Conservation (phyloP, 352 stramenopile species). For the Halophytophthora batemanensis region DNA sequence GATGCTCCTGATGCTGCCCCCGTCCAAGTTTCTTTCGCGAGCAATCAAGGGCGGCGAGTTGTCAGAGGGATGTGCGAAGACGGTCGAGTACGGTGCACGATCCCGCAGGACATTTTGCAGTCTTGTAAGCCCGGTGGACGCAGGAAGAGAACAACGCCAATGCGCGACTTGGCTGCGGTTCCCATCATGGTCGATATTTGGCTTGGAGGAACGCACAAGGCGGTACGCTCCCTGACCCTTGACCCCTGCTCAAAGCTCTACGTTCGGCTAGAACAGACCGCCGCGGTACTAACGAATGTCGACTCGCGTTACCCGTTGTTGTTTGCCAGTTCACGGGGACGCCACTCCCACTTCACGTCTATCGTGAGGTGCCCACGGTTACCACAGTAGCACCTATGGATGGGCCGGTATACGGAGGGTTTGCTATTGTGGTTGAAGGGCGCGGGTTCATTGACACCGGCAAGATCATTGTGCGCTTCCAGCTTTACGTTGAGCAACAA, state of each 20-base stretch:
- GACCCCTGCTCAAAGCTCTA: neutral
- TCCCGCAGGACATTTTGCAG: conserved; percentile 30
- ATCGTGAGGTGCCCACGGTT: conserved; percentile 39
- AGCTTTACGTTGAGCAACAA: conserved; percentile 29
- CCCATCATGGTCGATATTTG: conserved; percentile 64
- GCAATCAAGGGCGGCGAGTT: conserved; percentile 13
- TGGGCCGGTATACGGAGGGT: conserved; percentile 73
- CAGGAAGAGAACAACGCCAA: conserved; percentile 2
- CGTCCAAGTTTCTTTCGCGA: conserved; percentile 47
- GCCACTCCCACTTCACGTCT: conserved; percentile 52
- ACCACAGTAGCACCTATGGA: conserved; percentile 53
- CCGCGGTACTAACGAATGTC: neutral
- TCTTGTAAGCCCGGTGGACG: neutral
- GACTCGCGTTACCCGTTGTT: neutral
- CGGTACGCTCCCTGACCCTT: conserved; percentile 20
- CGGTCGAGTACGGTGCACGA: conserved; percentile 32
- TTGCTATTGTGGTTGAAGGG: conserved; percentile 56
- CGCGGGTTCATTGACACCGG: conserved; percentile 61
- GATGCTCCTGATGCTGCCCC: neutral
- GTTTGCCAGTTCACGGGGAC: conserved; percentile 47
- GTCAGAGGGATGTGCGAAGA: conserved; percentile 33
- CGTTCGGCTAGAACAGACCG: no score
- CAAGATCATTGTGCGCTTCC: conserved; percentile 58
- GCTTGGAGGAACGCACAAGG: conserved; percentile 52
- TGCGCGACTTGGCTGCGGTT: neutral